These are phyloP conservation scores for Rhizophlyctis rosea DNA, from an alignment of 192 early-diverging fungal genomes.

Conservation along the genomic window DNA sequence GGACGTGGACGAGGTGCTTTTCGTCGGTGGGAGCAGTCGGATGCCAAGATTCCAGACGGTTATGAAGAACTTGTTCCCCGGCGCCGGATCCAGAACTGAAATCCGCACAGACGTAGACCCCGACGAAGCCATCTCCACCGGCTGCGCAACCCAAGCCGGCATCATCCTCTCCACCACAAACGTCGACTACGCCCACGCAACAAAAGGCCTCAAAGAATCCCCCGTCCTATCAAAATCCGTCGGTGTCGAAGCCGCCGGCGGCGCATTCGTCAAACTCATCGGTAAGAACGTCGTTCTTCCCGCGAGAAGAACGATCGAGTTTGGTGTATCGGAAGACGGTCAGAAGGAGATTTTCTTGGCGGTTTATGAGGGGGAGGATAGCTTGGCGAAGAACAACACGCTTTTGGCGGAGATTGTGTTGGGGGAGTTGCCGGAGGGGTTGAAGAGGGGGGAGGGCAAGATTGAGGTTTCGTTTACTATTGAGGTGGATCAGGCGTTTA, in stretches of 20 bases:
- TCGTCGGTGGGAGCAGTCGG: constrained; percentile 84
- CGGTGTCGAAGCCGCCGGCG: constrained; percentile 70
- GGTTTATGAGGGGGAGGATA: constrained; percentile 77
- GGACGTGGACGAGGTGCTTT: constrained; percentile 84
- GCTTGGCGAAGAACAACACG: constrained; percentile 45
- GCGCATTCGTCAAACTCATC: constrained; percentile 74
- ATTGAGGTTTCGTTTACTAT: constrained; percentile 46
- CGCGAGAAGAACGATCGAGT: constrained; percentile 70
- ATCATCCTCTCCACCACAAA: constrained; percentile 55
- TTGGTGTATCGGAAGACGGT: constrained; percentile 60
- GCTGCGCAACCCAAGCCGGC: constrained; percentile 86
- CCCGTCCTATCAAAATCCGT: constrained; percentile 71
- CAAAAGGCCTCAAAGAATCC: constrained; percentile 59
- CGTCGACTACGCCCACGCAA: constrained; percentile 46
- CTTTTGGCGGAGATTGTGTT: constrained; percentile 69
- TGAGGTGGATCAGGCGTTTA: constrained; percentile 40
- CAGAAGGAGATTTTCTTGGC: constrained; percentile 76
- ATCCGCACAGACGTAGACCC: constrained; percentile 82
- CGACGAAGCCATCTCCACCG: constrained; percentile 89
- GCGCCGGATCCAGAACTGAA: constrained; percentile 54
- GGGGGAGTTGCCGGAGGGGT: constrained; percentile 46
- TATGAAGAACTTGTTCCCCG: constrained; percentile 69
- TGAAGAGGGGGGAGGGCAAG: constrained; percentile 38
- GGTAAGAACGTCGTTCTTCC: constrained; percentile 84
- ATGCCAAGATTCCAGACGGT: constrained; percentile 83